Conservation (phyloP, 192 early-diverging fungal species). For the Funneliformis mosseae region DNA sequence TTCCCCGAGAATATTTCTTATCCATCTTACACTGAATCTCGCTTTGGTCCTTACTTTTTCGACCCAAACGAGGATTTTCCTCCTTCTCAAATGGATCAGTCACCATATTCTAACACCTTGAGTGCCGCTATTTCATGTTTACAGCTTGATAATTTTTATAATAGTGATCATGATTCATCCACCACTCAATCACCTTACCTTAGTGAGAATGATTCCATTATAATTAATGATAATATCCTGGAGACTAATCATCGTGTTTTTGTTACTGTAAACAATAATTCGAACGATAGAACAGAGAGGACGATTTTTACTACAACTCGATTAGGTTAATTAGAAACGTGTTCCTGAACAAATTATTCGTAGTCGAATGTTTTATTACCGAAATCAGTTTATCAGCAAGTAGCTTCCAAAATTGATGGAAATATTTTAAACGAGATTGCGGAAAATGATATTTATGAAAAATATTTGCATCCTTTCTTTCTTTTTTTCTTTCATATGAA, state of each 20-base stretch:
- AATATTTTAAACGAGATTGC: too few species aligned
- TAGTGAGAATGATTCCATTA: not conserved
- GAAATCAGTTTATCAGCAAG: too few species aligned
- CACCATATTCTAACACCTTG: not conserved
- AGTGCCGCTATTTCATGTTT: not conserved
- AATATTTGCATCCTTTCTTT: too few species aligned
- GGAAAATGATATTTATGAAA: too few species aligned
- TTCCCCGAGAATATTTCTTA: conserved; percentile 31
- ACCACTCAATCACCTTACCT: not conserved
- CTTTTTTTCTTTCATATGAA: too few species aligned
- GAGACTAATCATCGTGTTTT: not conserved
- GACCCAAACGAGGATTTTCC: conserved; percentile 41
- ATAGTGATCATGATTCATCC: not conserved
- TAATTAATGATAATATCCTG: not conserved
- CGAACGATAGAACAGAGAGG: not conserved
- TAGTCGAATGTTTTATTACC: not conserved
- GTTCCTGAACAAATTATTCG: not conserved
- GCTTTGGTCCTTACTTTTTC: conserved; percentile 42
- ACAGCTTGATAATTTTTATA: conserved; percentile 4
- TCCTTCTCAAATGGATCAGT: conserved; percentile 2
- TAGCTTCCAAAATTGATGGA: too few species aligned
- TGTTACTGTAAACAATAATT: not conserved
- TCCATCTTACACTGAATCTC: conserved; percentile 30
- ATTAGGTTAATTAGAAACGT: not conserved
- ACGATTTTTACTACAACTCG: not conserved